Evolutionary conservation across 305 asterid genomes (phyloP).

Genomic region (Nicotiana rustica): DNA sequence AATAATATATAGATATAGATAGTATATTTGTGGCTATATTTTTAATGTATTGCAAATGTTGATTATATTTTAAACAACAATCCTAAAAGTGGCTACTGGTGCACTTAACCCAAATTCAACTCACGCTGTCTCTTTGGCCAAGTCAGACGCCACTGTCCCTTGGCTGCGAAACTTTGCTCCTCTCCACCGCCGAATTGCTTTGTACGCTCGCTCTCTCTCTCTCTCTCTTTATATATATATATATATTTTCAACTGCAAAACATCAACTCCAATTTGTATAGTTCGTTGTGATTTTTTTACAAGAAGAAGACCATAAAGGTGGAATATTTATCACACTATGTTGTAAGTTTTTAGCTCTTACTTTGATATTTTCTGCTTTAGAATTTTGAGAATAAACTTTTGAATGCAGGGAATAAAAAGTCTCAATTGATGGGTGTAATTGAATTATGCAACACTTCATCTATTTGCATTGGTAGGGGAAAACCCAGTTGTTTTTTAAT

Average conservation of each 20-base stretch:
- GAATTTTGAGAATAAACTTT: neutral
- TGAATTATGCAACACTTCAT: conserved; percentile 57
- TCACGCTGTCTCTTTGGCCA: neutral
- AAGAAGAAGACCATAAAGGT: no score
- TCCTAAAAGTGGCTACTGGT: neutral
- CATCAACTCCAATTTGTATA: no score
- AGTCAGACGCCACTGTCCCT: neutral
- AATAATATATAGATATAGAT: no score
- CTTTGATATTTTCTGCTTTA: neutral
- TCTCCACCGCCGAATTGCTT: conserved; percentile 1
- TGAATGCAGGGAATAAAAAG: conserved; percentile 41
- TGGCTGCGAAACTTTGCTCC: neutral
- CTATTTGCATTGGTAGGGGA: conserved; percentile 51
- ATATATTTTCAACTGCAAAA: neutral
- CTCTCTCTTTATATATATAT: neutral
- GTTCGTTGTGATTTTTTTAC: no score
- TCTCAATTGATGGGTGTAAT: conserved; percentile 61
- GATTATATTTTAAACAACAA: neutral
- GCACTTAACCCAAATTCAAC: neutral
- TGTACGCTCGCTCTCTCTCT: neutral
- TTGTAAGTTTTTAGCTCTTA: no score
- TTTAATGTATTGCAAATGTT: neutral
- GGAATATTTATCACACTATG: no score
- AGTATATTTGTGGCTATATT: neutral
- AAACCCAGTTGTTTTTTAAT: conserved; percentile 37